A percentile compares a stretch with the other conserved stretches of the same genome.
These are phyloP conservation scores for Lentinus tigrinus DNA, from an alignment of 768 basidiomycete genomes.

Conservation along the genomic window DNA sequence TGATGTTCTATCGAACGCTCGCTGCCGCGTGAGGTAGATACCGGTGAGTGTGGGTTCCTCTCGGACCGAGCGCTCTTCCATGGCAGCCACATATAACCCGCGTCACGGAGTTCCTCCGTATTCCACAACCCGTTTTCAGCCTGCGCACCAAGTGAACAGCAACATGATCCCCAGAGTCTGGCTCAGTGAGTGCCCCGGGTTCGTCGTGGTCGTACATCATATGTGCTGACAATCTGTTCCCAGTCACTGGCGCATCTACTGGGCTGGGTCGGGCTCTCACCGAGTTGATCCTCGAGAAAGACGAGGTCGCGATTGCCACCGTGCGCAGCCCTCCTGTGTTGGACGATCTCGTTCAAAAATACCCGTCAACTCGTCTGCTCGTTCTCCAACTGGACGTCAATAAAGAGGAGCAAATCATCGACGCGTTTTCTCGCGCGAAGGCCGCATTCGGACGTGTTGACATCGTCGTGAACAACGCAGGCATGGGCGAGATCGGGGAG, in stretches of 20 bases:
- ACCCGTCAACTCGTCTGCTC: conserved; percentile 15
- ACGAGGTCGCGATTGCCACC: conserved; percentile 26
- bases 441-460: conserved; percentile 22
- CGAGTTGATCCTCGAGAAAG: conserved; percentile 21
- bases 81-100: no score
- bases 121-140: no score
- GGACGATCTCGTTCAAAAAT: conserved; percentile 18
- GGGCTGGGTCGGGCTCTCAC: conserved; percentile 26
- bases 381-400: conserved; percentile 26
- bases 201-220: no score
- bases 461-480: conserved; percentile 30
- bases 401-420: conserved; percentile 1
- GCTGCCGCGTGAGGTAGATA: no score
- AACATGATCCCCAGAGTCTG: conserved; percentile 2
- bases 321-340: conserved; percentile 23
- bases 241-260: conserved; percentile 27
- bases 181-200: conserved; percentile 13
- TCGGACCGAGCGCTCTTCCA: no score
- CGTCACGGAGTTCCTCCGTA: no score
- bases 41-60: no score
- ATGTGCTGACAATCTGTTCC: no score
- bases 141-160: no score
- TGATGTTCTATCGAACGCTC: no score
- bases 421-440: conserved; percentile 18
- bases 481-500: conserved; percentile 16